These are phyloP conservation scores for Paramyrothecium sp. DNA, from an alignment of 2,329 filamentous ascomycete species.

Conservation along the genomic window DNA sequence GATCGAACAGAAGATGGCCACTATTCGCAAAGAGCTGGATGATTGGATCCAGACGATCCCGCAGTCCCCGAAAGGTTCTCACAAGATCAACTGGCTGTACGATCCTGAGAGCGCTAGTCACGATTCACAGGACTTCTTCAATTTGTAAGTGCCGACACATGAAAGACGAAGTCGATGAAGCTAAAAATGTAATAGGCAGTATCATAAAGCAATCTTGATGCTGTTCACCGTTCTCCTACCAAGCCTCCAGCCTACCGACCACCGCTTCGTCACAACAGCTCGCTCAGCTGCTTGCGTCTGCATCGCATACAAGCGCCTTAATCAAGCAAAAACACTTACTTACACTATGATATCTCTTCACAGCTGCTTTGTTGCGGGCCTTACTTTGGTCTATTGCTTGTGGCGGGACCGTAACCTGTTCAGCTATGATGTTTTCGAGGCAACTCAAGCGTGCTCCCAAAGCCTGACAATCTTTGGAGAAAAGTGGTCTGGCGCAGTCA, in stretches of 20 bases:
- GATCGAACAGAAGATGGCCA: conserved; percentile 15
- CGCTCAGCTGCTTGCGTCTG: conserved; percentile 20
- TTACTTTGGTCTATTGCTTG: conserved; percentile 25
- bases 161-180: neutral
- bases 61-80: conserved; percentile 15
- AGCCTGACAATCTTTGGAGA: conserved; percentile 26
- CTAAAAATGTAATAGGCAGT: conserved; percentile 9
- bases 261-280: conserved; percentile 13
- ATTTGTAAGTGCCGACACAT: too few species aligned
- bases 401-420: conserved; percentile 20
- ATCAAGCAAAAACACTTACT: conserved; percentile 24
- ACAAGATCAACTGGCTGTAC: conserved; percentile 22
- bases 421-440: conserved; percentile 20
- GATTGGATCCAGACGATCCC: conserved; percentile 15
- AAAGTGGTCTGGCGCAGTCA: conserved; percentile 23
- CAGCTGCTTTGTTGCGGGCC: conserved; percentile 24
- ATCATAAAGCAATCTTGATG: conserved; percentile 21
- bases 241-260: conserved; percentile 15
- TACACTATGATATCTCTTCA: conserved; percentile 28
- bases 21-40: conserved; percentile 16
- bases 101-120: conserved; percentile 21
- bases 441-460: conserved; percentile 22
- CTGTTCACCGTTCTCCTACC: conserved; percentile 21
- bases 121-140: conserved; percentile 22
- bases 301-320: conserved; percentile 25